Conservation (phyloP, 495 filamentous ascomycete genomes). For the Podospora comata region DNA sequence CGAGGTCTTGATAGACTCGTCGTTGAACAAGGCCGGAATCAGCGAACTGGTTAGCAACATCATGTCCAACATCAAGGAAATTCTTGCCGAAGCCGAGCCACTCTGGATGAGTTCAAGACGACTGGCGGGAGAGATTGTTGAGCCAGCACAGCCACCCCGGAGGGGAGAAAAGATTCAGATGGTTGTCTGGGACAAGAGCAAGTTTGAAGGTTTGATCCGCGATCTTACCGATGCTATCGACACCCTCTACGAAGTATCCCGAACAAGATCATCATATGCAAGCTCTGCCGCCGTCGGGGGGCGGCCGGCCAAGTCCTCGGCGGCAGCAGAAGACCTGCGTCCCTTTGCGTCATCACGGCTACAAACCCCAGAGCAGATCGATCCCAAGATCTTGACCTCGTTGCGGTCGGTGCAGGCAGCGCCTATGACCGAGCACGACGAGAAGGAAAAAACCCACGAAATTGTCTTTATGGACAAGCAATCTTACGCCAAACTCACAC, state of each 20-base stretch:
- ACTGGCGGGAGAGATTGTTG: conserved; percentile 43
- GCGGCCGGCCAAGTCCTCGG: conserved; percentile 27
- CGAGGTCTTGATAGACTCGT: conserved; percentile 73
- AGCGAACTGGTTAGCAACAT: conserved; percentile 86
- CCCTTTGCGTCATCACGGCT: conserved; percentile 54
- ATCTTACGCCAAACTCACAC: conserved; percentile 43
- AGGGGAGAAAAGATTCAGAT: conserved; percentile 45
- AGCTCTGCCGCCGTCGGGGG: conserved; percentile 26
- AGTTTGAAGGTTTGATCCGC: conserved; percentile 66
- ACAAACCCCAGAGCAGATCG: conserved; percentile 52
- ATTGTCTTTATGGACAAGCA: conserved; percentile 55
- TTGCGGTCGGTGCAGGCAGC: conserved; percentile 42
- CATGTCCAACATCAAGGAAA: conserved; percentile 83
- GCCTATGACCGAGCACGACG: conserved; percentile 38
- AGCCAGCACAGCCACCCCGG: conserved; percentile 31
- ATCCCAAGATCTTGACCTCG: conserved; percentile 43
- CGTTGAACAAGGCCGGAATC: conserved; percentile 74
- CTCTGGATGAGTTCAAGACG: conserved; percentile 58
- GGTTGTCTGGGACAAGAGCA: conserved; percentile 56
- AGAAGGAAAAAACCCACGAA: conserved; percentile 36
- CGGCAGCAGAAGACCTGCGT: conserved; percentile 43
- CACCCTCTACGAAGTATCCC: conserved; percentile 81
- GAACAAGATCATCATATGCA: conserved; percentile 56
- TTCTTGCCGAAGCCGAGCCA: conserved; percentile 78
- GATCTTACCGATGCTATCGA: conserved; percentile 85